Conservation (phyloP, 139 green algal species). For the Microglena sp. region DNA sequence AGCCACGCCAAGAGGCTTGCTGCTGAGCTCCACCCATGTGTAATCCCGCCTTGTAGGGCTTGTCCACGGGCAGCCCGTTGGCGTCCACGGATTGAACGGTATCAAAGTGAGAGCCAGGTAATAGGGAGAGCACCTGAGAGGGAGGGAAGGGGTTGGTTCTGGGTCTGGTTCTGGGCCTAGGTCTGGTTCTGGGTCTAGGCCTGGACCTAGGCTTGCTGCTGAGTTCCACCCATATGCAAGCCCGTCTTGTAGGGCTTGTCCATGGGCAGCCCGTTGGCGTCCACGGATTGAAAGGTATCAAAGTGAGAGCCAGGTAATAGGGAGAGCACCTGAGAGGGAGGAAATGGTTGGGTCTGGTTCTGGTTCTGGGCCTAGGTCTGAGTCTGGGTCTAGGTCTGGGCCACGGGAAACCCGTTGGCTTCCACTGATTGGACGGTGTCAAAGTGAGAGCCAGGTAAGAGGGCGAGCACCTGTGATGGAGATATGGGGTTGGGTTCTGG, state of each 20-base stretch:
- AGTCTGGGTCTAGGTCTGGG: neutral
- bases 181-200: no score
- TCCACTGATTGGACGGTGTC: constrained; percentile 5
- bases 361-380: no score
- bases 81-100: constrained; percentile 5
- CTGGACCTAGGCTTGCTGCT: no score
- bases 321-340: constrained; percentile 4
- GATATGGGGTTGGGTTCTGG: no score
- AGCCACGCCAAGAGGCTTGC: no score
- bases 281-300: neutral
- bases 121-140: neutral
- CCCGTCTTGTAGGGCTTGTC: neutral
- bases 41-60: neutral
- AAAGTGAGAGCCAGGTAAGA: neutral
- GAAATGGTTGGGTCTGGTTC: no score
- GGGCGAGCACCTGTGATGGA: neutral
- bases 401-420: neutral
- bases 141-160: no score
- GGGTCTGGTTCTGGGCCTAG: no score
- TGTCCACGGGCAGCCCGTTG: neutral
- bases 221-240: no score
- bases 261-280: constrained; percentile 5
- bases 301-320: neutral
- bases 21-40: no score
- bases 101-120: neutral